These are phyloP conservation scores for Metschnikowia bowlesiae DNA, from an alignment of 805 yeast species.

Conservation along the genomic window DNA sequence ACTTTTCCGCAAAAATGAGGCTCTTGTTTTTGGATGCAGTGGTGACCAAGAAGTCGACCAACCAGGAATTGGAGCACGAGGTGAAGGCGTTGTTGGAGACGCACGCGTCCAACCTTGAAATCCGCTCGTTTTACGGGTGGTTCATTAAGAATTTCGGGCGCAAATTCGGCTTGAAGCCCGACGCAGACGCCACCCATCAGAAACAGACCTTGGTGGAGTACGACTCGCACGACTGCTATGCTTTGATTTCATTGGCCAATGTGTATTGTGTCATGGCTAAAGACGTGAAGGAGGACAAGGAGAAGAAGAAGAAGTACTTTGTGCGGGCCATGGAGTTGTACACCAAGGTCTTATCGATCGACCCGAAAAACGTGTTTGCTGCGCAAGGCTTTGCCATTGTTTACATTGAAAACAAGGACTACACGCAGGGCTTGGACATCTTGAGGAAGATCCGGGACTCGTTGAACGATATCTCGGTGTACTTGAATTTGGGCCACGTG, in stretches of 20 bases:
- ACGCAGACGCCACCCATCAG: slow-evolving; percentile 71
- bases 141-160: slow-evolving; percentile 60
- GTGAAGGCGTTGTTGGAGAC: slow-evolving; percentile 50
- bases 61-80: slow-evolving; percentile 48
- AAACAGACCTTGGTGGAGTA: slow-evolving; percentile 77
- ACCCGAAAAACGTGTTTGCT: slow-evolving; percentile 84
- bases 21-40: slow-evolving; percentile 57
- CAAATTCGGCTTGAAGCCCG: slow-evolving; percentile 44
- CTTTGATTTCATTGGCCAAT: slow-evolving; percentile 86
- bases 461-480: slow-evolving; percentile 75
- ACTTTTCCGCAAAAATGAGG: slow-evolving; percentile 73
- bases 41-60: slow-evolving; percentile 30
- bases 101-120: slow-evolving; percentile 64
- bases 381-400: slow-evolving; percentile 97
- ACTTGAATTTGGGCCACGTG: slow-evolving; percentile 85
- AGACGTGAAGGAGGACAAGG: slow-evolving; percentile 51
- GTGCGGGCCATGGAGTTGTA: slow-evolving; percentile 88
- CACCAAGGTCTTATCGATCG: slow-evolving; percentile 81
- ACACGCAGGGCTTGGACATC: slow-evolving; percentile 74
- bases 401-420: slow-evolving; percentile 77
- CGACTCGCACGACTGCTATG: slow-evolving; percentile 86
- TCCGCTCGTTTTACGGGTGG: slow-evolving; percentile 93
- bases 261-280: slow-evolving; percentile 79
- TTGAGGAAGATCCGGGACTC: slow-evolving; percentile 89
- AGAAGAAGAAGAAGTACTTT: slow-evolving; percentile 66